Evolutionary conservation across 176 grass and related monocot genomes (phyloP).

Genomic region (Saccharum officinarum): DNA sequence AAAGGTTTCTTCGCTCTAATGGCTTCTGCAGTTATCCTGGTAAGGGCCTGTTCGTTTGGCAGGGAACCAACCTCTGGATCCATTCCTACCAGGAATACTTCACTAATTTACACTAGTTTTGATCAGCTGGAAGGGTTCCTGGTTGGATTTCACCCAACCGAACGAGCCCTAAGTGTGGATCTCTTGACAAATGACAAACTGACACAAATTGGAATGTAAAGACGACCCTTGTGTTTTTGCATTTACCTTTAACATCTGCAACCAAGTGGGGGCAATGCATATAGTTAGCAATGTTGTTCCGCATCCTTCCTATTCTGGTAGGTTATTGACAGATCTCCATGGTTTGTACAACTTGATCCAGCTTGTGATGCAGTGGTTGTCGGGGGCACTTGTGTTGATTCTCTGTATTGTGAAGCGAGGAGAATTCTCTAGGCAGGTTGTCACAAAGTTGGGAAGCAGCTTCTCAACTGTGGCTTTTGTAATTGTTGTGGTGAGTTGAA

Average conservation of each 20-base stretch:
- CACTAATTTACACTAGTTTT: too few relatives aligned
- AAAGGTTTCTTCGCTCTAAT: slow-evolving; percentile 88
- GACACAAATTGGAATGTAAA: not conserved
- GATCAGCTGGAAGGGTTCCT: too few relatives aligned
- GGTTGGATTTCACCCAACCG: too few relatives aligned
- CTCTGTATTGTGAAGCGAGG: slow-evolving; percentile 79
- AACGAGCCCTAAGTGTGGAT: not conserved
- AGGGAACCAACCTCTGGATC: too few relatives aligned
- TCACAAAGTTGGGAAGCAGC: slow-evolving; percentile 93
- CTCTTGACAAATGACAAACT: slow-evolving; percentile 5
- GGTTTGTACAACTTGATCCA: slow-evolving; percentile 80
- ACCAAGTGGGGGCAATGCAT: slow-evolving; percentile 22
- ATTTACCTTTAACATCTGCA: slow-evolving; percentile 20
- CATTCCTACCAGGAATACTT: too few relatives aligned
- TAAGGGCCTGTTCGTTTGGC: slow-evolving; percentile 15
- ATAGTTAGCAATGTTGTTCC: slow-evolving; percentile 45
- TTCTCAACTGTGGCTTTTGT: slow-evolving; percentile 88
- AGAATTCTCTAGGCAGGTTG: slow-evolving; percentile 75
- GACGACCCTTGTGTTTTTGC: not conserved
- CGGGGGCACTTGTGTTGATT: slow-evolving; percentile 77
- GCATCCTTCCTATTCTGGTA: slow-evolving; percentile 60
- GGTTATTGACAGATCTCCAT: slow-evolving; percentile 71
- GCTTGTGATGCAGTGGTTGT: slow-evolving; percentile 90
- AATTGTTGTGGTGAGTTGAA: slow-evolving; percentile 86
- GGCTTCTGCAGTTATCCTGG: slow-evolving; percentile 79